Evolutionary conservation across 495 filamentous ascomycete genomes (phyloP).

Genomic region (Talaromyces thailandensis): DNA sequence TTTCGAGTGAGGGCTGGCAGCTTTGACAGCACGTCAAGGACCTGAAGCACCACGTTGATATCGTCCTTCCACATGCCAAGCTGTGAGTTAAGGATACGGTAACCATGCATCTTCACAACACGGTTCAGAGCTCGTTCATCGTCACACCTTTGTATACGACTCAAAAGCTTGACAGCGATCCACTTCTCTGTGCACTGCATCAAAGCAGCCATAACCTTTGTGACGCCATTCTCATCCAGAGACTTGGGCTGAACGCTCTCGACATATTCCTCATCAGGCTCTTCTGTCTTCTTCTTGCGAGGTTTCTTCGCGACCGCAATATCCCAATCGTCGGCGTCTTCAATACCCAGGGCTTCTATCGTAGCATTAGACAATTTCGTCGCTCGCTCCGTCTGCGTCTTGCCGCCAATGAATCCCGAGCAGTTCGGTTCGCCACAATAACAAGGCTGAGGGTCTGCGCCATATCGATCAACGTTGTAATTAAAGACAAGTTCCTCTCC

Average conservation of each 20-base stretch:
- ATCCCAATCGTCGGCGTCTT: conserved; percentile 89
- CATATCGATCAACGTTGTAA: conserved; percentile 98
- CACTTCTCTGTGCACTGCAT: conserved; percentile 99
- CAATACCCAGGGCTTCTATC: conserved; percentile 93
- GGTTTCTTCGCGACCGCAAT: conserved; percentile 78
- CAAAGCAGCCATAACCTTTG: conserved; percentile 96
- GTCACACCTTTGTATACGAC: conserved; percentile 80
- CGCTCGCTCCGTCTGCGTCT: conserved; percentile 91
- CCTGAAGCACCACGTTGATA: conserved; percentile 76
- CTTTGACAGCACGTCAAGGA: conserved; percentile 80
- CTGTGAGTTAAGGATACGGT: conserved; percentile 83
- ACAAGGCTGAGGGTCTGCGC: conserved; percentile 90
- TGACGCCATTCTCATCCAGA: conserved; percentile 81
- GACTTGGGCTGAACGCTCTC: conserved; percentile 78
- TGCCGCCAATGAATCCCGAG: conserved; percentile 91
- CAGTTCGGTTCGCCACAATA: conserved; percentile 96
- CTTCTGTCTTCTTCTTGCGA: conserved; percentile 86
- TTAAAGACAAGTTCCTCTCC: conserved; percentile 99
- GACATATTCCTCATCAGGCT: conserved; percentile 95
- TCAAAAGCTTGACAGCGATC: conserved; percentile 93
- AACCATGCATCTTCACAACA: conserved; percentile 93
- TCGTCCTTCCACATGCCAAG: conserved; percentile 81
- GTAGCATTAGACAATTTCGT: conserved; percentile 86
- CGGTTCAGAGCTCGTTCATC: conserved; percentile 83
- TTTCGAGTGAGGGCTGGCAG: conserved; percentile 91